Conservation (phyloP, 352 stramenopile genomes). For the Phytophthora multivora region DNA sequence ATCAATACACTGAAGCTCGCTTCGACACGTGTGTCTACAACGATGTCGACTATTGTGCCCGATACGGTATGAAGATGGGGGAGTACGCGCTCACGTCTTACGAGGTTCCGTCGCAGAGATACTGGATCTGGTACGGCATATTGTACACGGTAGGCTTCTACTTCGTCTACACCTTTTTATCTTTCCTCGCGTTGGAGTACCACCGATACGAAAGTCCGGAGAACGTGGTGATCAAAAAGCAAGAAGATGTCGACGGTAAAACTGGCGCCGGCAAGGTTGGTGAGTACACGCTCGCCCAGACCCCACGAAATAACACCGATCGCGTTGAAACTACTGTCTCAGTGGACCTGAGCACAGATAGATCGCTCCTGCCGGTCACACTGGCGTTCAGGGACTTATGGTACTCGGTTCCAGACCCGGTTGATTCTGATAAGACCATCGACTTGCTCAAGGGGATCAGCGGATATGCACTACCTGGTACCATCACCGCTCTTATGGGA, state of each 20-base stretch:
- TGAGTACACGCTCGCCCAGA: constrained; percentile 4
- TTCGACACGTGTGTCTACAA: constrained; percentile 37
- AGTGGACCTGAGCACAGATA: not conserved
- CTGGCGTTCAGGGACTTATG: constrained; percentile 20
- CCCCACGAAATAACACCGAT: not conserved
- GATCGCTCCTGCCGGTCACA: constrained; percentile 11
- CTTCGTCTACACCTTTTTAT: constrained; percentile 18
- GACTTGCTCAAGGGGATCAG: constrained; percentile 22
- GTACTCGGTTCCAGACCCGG: constrained; percentile 18
- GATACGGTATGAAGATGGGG: constrained; percentile 23
- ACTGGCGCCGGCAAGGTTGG: not conserved
- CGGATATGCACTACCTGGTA: constrained; percentile 12
- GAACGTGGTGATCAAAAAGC: constrained; percentile 1
- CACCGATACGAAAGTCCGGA: constrained; percentile 22
- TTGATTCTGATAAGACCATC: constrained; percentile 7
- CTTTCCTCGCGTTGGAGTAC: constrained; percentile 19
- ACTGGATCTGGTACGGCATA: constrained; percentile 29
- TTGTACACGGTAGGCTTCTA: constrained; percentile 5
- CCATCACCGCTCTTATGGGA: constrained; percentile 23
- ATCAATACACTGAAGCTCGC: constrained; percentile 27
- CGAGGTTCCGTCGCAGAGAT: constrained; percentile 21
- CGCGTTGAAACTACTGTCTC: not conserved
- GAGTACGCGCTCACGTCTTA: constrained; percentile 23
- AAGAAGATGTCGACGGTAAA: not conserved
- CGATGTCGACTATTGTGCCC: constrained; percentile 32